phyloP scores from a whole-genome alignment of 2,329 filamentous ascomycete species.

The Didymella lethalis region DNA sequence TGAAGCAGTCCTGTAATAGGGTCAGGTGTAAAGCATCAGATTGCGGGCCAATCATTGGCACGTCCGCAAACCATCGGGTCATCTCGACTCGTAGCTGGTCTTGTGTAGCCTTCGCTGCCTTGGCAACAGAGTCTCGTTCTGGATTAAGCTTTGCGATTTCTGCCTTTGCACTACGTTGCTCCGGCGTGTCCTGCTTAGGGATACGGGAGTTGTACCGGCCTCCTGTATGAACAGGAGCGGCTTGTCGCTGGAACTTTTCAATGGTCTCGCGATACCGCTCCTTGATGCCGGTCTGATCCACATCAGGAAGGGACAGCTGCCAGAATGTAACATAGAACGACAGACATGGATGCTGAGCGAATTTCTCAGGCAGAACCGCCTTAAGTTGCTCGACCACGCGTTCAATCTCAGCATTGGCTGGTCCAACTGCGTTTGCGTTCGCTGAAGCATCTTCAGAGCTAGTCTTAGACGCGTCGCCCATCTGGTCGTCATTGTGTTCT shows the following conservation, averaged over 20 bases:
- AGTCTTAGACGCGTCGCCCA: conserved; percentile 46
- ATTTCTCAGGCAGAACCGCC: conserved; percentile 65
- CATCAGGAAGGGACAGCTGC: conserved; percentile 82
- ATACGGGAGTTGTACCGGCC: conserved; percentile 63
- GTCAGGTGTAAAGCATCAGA: conserved; percentile 69
- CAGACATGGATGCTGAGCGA: conserved; percentile 75
- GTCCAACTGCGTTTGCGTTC: neutral
- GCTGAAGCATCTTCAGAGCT: neutral
- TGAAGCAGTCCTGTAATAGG: conserved; percentile 86
- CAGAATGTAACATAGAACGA: conserved; percentile 92
- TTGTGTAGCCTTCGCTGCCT: conserved; percentile 58
- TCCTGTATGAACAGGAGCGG: conserved; percentile 61
- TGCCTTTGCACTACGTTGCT: conserved; percentile 75
- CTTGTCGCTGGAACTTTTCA: conserved; percentile 48
- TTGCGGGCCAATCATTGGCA: conserved; percentile 67
- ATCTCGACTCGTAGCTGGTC: conserved; percentile 78
- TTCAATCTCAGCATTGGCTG: conserved; percentile 72
- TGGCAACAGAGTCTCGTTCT: conserved; percentile 63
- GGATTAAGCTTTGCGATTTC: conserved; percentile 65
- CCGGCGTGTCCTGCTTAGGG: conserved; percentile 62
- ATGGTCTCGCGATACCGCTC: conserved; percentile 81
- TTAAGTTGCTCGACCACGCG: conserved; percentile 75
- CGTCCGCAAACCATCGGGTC: conserved; percentile 76
- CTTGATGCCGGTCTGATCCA: conserved; percentile 67
- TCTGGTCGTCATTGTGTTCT: conserved; percentile 48